phyloP scores from a whole-genome alignment of 768 basidiomycete genomes.

The Pisolithus tinctorius region DNA sequence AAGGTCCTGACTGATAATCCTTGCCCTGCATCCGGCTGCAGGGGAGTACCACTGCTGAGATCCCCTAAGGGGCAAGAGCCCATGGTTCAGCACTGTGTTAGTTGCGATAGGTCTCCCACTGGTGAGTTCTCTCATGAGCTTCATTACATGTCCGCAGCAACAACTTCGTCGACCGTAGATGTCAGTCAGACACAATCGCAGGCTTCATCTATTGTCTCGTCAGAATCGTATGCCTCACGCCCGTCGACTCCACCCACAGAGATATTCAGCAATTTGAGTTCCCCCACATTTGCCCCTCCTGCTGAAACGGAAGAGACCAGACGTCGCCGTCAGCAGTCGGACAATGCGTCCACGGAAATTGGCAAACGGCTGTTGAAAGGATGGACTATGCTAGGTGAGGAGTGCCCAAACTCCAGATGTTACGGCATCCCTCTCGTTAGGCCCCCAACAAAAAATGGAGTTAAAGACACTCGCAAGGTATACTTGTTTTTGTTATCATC shows the following conservation, averaged over 20 bases:
- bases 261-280: constrained; percentile 52
- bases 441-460: constrained; percentile 56
- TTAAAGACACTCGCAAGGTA: constrained; percentile 64
- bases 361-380: constrained; percentile 72
- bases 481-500: constrained; percentile 9
- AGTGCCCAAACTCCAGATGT: constrained; percentile 65
- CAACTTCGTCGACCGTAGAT: constrained; percentile 10
- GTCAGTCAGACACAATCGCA: constrained; percentile 21
- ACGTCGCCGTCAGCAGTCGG: constrained; percentile 73
- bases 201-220: constrained; percentile 37
- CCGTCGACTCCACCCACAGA: constrained; percentile 78
- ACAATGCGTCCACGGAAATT: constrained; percentile 72
- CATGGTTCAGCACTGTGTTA: constrained; percentile 51
- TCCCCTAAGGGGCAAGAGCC: constrained; percentile 51
- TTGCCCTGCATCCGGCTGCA: constrained; percentile 51
- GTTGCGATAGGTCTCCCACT: constrained; percentile 42
- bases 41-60: constrained; percentile 61
- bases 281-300: constrained; percentile 58
- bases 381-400: constrained; percentile 88
- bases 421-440: constrained; percentile 81
- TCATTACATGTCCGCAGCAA: background rate
- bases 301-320: constrained; percentile 59
- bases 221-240: constrained; percentile 48
- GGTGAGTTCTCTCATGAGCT: constrained; percentile 19
- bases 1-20: constrained; percentile 61